Percentiles rank a stretch among this genome's conserved stretches.
Conservation (phyloP, 1,284 basidiomycete species). For the Rugosomyces carneus region DNA sequence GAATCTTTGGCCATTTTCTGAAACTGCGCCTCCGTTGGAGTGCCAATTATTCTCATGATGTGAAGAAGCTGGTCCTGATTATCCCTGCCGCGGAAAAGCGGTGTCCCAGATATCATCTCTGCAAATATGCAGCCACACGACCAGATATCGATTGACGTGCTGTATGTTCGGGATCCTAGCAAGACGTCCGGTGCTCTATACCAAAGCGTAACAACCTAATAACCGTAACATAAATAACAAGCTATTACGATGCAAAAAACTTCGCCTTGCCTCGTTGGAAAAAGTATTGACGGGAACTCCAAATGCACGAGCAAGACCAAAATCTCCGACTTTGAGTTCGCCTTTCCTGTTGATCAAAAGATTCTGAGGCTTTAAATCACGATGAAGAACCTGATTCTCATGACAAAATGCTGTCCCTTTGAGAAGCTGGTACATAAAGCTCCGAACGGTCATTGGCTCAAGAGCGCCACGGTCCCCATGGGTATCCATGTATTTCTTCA, state of each 20-base stretch:
- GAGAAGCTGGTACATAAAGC: conserved; percentile 95
- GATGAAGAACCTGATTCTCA: conserved; percentile 95
- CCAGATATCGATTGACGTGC: conserved; percentile 99
- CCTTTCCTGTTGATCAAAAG: conserved; percentile 95
- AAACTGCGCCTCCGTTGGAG: conserved; percentile 86
- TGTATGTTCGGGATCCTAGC: conserved; percentile 95
- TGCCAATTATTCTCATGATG: conserved; percentile 97
- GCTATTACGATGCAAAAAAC: neutral
- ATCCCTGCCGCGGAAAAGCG: conserved; percentile 94
- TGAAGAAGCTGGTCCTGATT: conserved; percentile 97
- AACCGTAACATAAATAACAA: conserved; percentile 3
- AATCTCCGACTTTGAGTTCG: conserved; percentile 96
- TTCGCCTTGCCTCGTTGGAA: conserved; percentile 75
- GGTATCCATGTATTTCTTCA: conserved; percentile 99
- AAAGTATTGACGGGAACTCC: conserved; percentile 96
- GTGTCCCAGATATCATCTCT: conserved; percentile 97
- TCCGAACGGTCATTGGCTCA: conserved; percentile 89
- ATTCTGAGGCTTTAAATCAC: conserved; percentile 98
- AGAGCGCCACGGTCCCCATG: conserved; percentile 95
- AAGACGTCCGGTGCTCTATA: conserved; percentile 98
- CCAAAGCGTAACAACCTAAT: conserved; percentile 95
- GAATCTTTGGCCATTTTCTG: conserved; percentile 90
- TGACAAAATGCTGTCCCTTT: conserved; percentile 99
- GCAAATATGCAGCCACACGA: conserved; percentile 99
- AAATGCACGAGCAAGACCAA: conserved; percentile 91